Evolutionary conservation across 306 rosid genomes (phyloP).

Genomic region (Hippophae rhamnoides): DNA sequence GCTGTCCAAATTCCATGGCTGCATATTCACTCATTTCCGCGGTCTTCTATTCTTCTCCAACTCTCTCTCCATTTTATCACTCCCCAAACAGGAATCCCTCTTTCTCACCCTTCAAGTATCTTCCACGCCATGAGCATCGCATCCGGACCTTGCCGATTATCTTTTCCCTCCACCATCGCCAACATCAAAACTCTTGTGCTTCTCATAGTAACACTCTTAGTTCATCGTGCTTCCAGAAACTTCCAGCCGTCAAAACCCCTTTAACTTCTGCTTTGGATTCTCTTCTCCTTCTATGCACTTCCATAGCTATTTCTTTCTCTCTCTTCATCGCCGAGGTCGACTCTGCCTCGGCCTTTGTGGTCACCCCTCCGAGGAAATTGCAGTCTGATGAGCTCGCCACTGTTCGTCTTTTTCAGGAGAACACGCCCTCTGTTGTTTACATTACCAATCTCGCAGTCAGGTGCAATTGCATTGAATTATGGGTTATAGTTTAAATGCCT

Average conservation of each 20-base stretch:
- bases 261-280: conserved; percentile 27
- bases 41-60: conserved; percentile 28
- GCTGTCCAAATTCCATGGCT: conserved; percentile 23
- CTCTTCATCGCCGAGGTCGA: conserved; percentile 49
- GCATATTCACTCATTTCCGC: conserved; percentile 57
- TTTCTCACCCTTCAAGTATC: conserved; percentile 27
- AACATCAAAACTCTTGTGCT: not conserved
- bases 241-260: conserved; percentile 1
- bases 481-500: too few relatives aligned
- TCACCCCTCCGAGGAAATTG: conserved; percentile 55
- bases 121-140: conserved; percentile 24
- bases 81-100: conserved; percentile 27
- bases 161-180: not conserved
- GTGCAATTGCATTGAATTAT: conserved; percentile 17
- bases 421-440: conserved; percentile 87
- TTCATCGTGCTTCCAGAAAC: conserved; percentile 1
- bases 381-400: conserved; percentile 95
- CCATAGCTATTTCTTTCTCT: conserved; percentile 53
- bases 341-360: conserved; percentile 72
- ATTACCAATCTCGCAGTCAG: conserved; percentile 85
- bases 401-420: conserved; percentile 82
- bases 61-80: conserved; percentile 28
- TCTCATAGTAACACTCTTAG: not conserved
- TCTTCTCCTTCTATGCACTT: conserved; percentile 49
- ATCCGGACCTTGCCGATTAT: not conserved